Conservation (phyloP, 805 yeast genomes). For the Scheffersomyces stipitis region DNA sequence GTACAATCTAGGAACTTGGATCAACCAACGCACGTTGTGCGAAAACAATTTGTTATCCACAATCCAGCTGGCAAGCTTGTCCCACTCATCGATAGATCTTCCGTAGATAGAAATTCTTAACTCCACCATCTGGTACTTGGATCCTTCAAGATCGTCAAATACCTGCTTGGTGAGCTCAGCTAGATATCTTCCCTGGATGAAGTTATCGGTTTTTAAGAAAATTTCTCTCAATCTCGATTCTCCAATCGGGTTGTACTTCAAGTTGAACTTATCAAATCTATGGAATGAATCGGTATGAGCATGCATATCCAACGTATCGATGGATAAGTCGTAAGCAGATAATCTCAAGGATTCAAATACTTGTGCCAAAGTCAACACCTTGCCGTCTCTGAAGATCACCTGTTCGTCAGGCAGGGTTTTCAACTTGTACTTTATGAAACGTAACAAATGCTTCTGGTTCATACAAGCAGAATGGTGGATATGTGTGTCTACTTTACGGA, state of each 20-base stretch:
- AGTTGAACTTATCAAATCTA: slow-evolving; percentile 93
- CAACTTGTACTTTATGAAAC: slow-evolving; percentile 93
- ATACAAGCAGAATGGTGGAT: slow-evolving; percentile 99
- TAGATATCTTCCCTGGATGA: slow-evolving; percentile 79
- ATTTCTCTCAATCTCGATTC: slow-evolving; percentile 97
- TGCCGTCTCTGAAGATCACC: slow-evolving; percentile 92
- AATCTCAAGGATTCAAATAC: slow-evolving; percentile 89
- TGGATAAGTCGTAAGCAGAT: slow-evolving; percentile 91
- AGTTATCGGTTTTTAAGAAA: slow-evolving; percentile 93
- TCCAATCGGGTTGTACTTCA: slow-evolving; percentile 97
- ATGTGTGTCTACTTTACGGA: slow-evolving; percentile 96
- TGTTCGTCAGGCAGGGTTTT: slow-evolving; percentile 83
- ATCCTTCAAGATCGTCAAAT: slow-evolving; percentile 87
- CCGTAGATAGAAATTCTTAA: slow-evolving; percentile 95
- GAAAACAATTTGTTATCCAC: slow-evolving; percentile 87
- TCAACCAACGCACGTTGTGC: slow-evolving; percentile 94
- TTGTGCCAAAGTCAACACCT: slow-evolving; percentile 78
- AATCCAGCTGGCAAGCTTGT: slow-evolving; percentile 91
- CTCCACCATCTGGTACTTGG: slow-evolving; percentile 97
- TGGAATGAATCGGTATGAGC: slow-evolving; percentile 98
- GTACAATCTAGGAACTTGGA: slow-evolving; percentile 92
- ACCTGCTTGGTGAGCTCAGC: slow-evolving; percentile 96
- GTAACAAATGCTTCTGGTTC: slow-evolving; percentile 94
- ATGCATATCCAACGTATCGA: slow-evolving; percentile 98
- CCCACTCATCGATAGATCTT: slow-evolving; percentile 89